Conservation (phyloP, 257 asterid species). For the Parsonsia alboflavescens region DNA sequence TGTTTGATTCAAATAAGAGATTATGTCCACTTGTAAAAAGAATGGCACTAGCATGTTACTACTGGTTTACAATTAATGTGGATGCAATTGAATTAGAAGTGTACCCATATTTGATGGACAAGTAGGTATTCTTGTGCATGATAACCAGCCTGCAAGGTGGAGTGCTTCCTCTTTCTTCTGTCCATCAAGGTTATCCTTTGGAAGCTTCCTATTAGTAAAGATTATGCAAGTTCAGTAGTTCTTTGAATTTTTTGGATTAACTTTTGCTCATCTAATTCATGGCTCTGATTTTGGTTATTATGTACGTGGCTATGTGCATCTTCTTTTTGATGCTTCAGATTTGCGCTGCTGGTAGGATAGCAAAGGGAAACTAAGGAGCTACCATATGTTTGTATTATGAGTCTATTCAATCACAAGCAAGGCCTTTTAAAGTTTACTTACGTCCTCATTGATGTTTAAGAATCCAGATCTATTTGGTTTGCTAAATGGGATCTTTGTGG, state of each 20-base stretch:
- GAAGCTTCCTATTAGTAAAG: background rate
- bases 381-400: too few species aligned
- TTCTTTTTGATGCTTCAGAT: background rate
- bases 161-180: background rate
- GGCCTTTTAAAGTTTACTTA: too few species aligned
- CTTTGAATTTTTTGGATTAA: background rate
- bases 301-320: background rate
- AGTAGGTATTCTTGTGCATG: background rate
- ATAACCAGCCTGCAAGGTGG: background rate
- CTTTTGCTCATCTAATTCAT: background rate
- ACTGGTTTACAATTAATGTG: background rate
- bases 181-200: background rate
- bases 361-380: background rate
- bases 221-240: background rate
- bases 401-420: too few species aligned
- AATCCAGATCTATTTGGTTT: too few species aligned
- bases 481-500: too few species aligned
- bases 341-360: background rate
- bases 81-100: background rate
- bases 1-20: background rate
- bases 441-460: too few species aligned
- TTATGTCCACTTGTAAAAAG: background rate
- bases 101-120: background rate
- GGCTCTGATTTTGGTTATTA: background rate
- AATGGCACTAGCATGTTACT: background rate